Percentiles rank a stretch among this genome's conserved stretches.
Evolutionary conservation across 345 rosid species (phyloP).

Genomic region (Streptanthus diversifolius): DNA sequence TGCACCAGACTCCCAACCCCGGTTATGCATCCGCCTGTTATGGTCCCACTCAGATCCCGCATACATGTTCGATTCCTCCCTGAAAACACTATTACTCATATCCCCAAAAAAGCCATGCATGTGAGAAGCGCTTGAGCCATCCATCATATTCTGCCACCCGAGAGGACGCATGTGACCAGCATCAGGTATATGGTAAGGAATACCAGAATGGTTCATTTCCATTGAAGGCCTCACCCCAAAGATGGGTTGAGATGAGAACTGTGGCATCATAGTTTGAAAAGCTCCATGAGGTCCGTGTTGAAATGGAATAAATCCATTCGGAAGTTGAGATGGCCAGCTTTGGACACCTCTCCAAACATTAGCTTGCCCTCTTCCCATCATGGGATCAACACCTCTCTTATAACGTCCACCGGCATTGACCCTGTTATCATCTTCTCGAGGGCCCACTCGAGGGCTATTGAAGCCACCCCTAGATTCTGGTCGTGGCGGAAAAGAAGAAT

Average conservation of each 20-base stretch:
- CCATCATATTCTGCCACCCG: constrained; percentile 93
- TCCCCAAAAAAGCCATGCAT: constrained; percentile 80
- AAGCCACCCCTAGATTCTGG: constrained; percentile 61
- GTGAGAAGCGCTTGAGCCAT: constrained; percentile 70
- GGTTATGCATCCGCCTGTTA: constrained; percentile 59
- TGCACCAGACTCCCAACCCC: constrained; percentile 73
- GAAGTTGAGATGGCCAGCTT: constrained; percentile 72
- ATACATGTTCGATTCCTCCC: constrained; percentile 76
- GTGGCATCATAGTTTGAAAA: constrained; percentile 72
- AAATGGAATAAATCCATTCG: constrained; percentile 87
- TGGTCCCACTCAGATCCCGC: constrained; percentile 89
- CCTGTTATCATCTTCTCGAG: constrained; percentile 68
- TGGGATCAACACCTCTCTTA: constrained; percentile 62
- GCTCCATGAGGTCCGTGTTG: constrained; percentile 82
- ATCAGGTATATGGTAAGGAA: constrained; percentile 73
- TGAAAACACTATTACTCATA: constrained; percentile 62
- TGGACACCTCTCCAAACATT: constrained; percentile 89
- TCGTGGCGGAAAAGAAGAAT: constrained; percentile 54
- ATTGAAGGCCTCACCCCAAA: constrained; percentile 79
- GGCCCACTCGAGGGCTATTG: constrained; percentile 65
- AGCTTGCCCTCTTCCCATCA: constrained; percentile 73
- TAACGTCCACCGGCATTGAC: constrained; percentile 45
- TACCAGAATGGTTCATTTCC: constrained; percentile 75
- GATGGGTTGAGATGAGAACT: constrained; percentile 65
- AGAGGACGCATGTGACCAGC: constrained; percentile 79